A percentile compares a stretch with the other conserved stretches of the same genome.
These are phyloP conservation scores for Eucalyptus grandis DNA, from an alignment of 345 rosid genomes.

Conservation along the genomic window DNA sequence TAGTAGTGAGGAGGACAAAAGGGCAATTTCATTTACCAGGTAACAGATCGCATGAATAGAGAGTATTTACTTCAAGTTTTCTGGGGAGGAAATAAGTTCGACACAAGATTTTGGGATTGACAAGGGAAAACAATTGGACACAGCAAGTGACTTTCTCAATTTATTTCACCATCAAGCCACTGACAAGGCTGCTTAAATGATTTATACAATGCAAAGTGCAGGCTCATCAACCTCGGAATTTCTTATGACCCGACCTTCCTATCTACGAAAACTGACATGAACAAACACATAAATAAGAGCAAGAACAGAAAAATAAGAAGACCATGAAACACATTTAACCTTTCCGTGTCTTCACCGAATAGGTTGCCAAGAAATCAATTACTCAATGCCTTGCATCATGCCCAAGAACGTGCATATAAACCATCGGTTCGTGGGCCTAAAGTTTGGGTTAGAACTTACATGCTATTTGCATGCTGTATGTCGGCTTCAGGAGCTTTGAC, in stretches of 20 bases:
- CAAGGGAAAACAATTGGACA: background rate
- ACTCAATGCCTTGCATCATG: background rate
- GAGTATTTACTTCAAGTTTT: background rate
- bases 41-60: background rate
- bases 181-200: background rate
- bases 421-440: background rate
- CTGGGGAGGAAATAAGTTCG: background rate
- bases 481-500: slow-evolving; percentile 55
- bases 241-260: background rate
- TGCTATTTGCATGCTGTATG: slow-evolving; percentile 49
- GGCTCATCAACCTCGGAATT: background rate
- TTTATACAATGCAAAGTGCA: background rate
- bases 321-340: background rate
- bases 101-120: background rate
- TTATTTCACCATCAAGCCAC: background rate
- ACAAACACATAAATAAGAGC: background rate
- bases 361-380: background rate
- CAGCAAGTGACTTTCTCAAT: background rate
- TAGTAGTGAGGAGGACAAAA: background rate
- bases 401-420: background rate
- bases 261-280: background rate
- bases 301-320: background rate
- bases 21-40: background rate
- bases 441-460: slow-evolving; percentile 16
- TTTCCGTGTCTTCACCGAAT: background rate